phyloP scores from a whole-genome alignment of 108 stramenopile species.

The Stephanodiscus minutulus region DNA sequence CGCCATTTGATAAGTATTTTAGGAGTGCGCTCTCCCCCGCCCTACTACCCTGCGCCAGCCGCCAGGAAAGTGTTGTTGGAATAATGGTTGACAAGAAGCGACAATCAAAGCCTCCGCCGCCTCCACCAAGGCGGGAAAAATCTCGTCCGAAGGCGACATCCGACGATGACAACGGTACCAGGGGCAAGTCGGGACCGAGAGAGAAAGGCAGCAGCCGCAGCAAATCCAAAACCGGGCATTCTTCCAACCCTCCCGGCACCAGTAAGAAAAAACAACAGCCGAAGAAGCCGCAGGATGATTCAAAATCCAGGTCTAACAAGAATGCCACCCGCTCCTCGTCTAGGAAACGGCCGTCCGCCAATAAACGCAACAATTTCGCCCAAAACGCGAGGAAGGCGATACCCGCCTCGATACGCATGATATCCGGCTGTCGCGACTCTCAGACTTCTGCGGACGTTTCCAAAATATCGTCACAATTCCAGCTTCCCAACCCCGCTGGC shows the following conservation, averaged over 20 bases:
- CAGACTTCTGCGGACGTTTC: slow-evolving; percentile 91
- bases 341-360: slow-evolving; percentile 17
- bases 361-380: slow-evolving; percentile 38
- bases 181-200: background rate
- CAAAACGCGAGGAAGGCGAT: slow-evolving; percentile 60
- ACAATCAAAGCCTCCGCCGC: slow-evolving; percentile 8
- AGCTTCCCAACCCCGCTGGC: slow-evolving; percentile 52
- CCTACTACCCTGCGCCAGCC: no score
- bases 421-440: slow-evolving; percentile 79
- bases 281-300: background rate
- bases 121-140: background rate
- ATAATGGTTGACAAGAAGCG: background rate
- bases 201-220: slow-evolving; percentile 17
- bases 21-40: no score
- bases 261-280: slow-evolving; percentile 1
- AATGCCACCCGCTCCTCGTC: background rate
- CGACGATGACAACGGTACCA: background rate
- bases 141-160: slow-evolving; percentile 19
- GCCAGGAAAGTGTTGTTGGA: no score
- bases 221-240: slow-evolving; percentile 26
- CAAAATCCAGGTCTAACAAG: slow-evolving; percentile 14
- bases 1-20: no score
- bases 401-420: slow-evolving; percentile 84
- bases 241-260: background rate
- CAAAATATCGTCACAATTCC: slow-evolving; percentile 45